Base-by-base conservation (phyloP, 2,329 filamentous ascomycete genomes). In the Pezicula carpinea region DNA sequence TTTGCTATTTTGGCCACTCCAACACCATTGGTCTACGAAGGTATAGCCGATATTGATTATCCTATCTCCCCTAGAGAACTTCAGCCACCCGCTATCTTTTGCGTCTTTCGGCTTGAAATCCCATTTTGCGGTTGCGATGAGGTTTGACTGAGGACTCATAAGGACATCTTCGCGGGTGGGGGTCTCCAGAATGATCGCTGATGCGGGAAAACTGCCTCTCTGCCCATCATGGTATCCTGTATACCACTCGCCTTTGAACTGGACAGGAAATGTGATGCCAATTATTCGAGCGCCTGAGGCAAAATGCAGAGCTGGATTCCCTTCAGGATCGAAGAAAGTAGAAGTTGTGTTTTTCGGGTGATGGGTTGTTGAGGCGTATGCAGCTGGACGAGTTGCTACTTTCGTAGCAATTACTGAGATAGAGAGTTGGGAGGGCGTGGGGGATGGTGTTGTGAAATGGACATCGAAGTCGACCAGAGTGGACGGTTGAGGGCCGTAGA, bases 21-120 rank as follows among this genome's bases (percentile, higher is more conserved):
- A 64, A 40, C 59, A 63, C 61, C 61, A 64, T 22, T 61, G 57
- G 40, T 64, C 60, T 36, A 48, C 44, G 33, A 47, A 62, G 17
- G 50, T 48, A 40, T 56, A 64, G 0, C 57, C 58, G n/a, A 64
- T 53, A 22, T 47, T 53, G 3, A 36, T 49, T 4, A 64, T 60
- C 15, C 40, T 55, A n/a, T 64, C 61, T 6, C 59, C 59, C 35
- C 57, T 61, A n/a, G 40, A 54, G 19, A 64, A 61, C 14, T 53
- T 54, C 4, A 64, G 35, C 61, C 61, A 64, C 1, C 53, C 53
- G 10, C 53, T 57, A 21, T 60, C 58, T 42, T 60, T 59, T 8
- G 52, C 49, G 7, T 58, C 55, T 50, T 59, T 61, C 1, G 56
- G 58, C 34, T 61, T 62, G 52, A 61, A 62, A 41, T 64, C 60